phyloP scores from a whole-genome alignment of 768 basidiomycete species.

The Daedaleopsis sinensis region DNA sequence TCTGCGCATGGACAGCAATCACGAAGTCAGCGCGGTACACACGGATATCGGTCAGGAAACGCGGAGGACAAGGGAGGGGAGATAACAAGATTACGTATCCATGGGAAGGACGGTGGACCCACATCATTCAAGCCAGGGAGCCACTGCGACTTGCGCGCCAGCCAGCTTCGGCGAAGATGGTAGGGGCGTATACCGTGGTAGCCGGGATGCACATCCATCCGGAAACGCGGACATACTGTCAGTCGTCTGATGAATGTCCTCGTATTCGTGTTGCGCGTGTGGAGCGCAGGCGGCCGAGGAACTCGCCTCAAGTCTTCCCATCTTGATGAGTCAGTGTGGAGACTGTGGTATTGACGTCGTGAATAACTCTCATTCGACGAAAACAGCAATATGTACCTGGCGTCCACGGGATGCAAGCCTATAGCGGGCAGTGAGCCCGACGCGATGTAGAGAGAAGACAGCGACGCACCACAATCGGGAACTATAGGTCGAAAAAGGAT shows the following conservation, averaged over 20 bases:
- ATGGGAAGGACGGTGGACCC: slow-evolving; percentile 2
- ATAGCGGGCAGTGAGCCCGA: slow-evolving; percentile 14
- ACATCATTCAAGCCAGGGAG: slow-evolving; percentile 48
- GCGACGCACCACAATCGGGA: slow-evolving; percentile 43
- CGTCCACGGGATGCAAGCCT: slow-evolving; percentile 30
- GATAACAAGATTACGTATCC: neutral
- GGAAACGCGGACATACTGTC: neutral
- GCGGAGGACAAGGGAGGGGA: neutral
- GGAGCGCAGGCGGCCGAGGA: slow-evolving; percentile 38
- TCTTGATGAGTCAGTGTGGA: slow-evolving; percentile 43
- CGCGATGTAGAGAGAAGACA: neutral
- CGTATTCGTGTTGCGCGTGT: slow-evolving; percentile 36
- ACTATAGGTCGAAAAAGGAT: slow-evolving; percentile 24
- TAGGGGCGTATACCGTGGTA: slow-evolving; percentile 49
- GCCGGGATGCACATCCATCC: slow-evolving; percentile 50
- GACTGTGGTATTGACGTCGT: slow-evolving; percentile 17
- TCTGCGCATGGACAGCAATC: slow-evolving; percentile 24
- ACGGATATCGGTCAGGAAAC: neutral
- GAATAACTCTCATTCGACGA: neutral
- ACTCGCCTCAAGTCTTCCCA: slow-evolving; percentile 37
- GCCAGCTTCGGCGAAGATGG: slow-evolving; percentile 47
- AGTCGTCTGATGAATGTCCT: slow-evolving; percentile 33
- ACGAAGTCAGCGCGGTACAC: neutral
- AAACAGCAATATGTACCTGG: slow-evolving; percentile 32
- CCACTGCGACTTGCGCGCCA: slow-evolving; percentile 47